A percentile compares a stretch with the other conserved stretches of the same genome.
Evolutionary conservation across 2,329 filamentous ascomycete genomes (phyloP).

Genomic region (Pseudogymnoascus sp.): DNA sequence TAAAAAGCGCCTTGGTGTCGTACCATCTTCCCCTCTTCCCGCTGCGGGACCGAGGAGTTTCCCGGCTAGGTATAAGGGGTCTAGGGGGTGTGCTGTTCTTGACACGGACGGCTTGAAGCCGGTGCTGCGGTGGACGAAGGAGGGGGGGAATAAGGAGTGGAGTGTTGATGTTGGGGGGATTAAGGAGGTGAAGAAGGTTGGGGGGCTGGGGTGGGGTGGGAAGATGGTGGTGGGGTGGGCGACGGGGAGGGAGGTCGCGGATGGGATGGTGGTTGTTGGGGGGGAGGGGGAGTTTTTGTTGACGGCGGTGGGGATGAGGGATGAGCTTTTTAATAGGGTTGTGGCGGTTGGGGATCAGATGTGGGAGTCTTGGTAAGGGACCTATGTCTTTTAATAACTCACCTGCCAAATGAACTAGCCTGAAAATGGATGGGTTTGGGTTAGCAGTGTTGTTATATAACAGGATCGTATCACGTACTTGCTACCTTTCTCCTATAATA

Average conservation of each 20-base stretch:
- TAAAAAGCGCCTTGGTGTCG: conserved; percentile 61
- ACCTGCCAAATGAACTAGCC: no score
- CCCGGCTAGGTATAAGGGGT: conserved; percentile 59
- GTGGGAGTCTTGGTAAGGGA: conserved; percentile 72
- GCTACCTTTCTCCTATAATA: no score
- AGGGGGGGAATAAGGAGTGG: conserved; percentile 43
- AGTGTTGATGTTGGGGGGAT: conserved; percentile 64
- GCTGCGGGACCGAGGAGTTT: conserved; percentile 67
- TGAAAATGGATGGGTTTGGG: no score
- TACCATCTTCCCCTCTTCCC: conserved; percentile 39
- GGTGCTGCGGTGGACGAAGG: conserved; percentile 42
- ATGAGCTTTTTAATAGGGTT: conserved; percentile 74
- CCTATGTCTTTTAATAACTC: no score
- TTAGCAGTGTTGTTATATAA: no score
- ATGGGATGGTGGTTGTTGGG: conserved; percentile 56
- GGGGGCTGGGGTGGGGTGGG: conserved; percentile 76
- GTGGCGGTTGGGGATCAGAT: conserved; percentile 71
- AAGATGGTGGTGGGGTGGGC: conserved; percentile 78
- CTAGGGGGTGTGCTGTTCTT: conserved; percentile 65
- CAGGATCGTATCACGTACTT: no score
- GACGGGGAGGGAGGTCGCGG: conserved; percentile 62
- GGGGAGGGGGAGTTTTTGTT: conserved; percentile 48
- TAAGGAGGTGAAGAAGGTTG: conserved; percentile 65
- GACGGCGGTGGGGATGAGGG: conserved; percentile 62
- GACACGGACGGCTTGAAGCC: conserved; percentile 54